A percentile compares a stretch with the other conserved stretches of the same genome.
These are phyloP conservation scores for Achaetomiella virescens DNA, from an alignment of 495 filamentous ascomycete species.

Conservation along the genomic window DNA sequence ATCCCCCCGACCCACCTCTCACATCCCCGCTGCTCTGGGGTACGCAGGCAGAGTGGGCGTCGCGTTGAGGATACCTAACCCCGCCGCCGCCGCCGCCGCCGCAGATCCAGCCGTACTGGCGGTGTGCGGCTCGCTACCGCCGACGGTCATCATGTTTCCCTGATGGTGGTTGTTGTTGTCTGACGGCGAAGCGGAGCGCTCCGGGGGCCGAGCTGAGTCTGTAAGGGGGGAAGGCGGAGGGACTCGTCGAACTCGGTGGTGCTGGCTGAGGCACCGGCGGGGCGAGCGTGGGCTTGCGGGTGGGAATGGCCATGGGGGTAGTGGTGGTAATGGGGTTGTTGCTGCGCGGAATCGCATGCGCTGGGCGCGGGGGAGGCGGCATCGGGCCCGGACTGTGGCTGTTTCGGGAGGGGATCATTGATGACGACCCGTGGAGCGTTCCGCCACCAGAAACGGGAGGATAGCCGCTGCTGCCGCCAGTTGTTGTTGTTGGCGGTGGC, in stretches of 20 bases:
- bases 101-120: too few relatives aligned
- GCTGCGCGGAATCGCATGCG: background rate
- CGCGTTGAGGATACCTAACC: too few relatives aligned
- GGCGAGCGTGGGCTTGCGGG: background rate
- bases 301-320: slow-evolving; percentile 1
- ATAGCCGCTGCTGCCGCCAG: background rate
- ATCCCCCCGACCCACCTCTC: background rate
- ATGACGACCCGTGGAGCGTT: background rate
- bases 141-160: too few relatives aligned
- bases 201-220: too few relatives aligned
- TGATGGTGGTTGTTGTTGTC: too few relatives aligned
- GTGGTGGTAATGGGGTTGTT: background rate
- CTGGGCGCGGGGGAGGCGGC: slow-evolving; percentile 9
- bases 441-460: background rate
- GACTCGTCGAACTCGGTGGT: slow-evolving; percentile 34
- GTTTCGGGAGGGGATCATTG: background rate
- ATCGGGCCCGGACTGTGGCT: background rate
- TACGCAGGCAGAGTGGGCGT: too few relatives aligned
- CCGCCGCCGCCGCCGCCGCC: too few relatives aligned
- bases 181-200: slow-evolving; percentile 25
- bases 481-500: background rate
- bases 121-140: too few relatives aligned
- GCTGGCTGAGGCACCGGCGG: background rate
- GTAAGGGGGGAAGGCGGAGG: slow-evolving; percentile 54
- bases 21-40: too few relatives aligned